Base-by-base conservation (phyloP, 2,329 filamentous ascomycete species). In the Alternaria atra region DNA sequence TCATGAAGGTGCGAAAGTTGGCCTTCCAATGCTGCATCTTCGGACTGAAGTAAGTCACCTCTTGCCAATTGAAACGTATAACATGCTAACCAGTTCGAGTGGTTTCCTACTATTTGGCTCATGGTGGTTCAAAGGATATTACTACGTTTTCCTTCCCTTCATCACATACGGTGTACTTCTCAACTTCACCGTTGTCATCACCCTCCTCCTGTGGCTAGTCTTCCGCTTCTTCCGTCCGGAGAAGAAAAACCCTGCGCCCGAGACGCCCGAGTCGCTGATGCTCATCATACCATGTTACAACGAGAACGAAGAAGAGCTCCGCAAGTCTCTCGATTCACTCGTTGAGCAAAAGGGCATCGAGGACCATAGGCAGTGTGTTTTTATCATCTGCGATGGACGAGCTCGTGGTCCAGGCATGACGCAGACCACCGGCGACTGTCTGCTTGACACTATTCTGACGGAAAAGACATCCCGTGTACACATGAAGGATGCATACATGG, bases 201-300 rank as follows among this genome's bases (percentile, higher is more conserved):
- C 84, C 76, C 79, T 83, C 20, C 53, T 61, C 20, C 39, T 64
- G 6, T 61, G 55, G 58, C 35, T 47, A 34, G 55, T 54, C 39
- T 59, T 58, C 52, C 59, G 23, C 30, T 80, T 29, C 78, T 75
- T 52, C 79, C 83, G 40, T 67, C 79, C 27, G 34, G 70, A 47
- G 55, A 58, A 50, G 32, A 58, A 61, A 43, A 25, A 40, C 23
- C 32, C 48, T 12, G 15, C 32, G 7, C 62, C 62, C 7, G 47
- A 52, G 23, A 0, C 75, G 73, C 81, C 81, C 0, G 82, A 84
- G 65, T 77, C 77, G 50, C 76, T 84, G 73, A 81, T 84, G 2
- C 65, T 83, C 30, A 68, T 84, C 32, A 73, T 84, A 5, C 82
- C 83, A 1, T 85, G 83, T 70, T 85, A 84, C 70, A 84, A 84